phyloP scores from a whole-genome alignment of 2,329 filamentous ascomycete species.

The Aspergillus transmontanensis region DNA sequence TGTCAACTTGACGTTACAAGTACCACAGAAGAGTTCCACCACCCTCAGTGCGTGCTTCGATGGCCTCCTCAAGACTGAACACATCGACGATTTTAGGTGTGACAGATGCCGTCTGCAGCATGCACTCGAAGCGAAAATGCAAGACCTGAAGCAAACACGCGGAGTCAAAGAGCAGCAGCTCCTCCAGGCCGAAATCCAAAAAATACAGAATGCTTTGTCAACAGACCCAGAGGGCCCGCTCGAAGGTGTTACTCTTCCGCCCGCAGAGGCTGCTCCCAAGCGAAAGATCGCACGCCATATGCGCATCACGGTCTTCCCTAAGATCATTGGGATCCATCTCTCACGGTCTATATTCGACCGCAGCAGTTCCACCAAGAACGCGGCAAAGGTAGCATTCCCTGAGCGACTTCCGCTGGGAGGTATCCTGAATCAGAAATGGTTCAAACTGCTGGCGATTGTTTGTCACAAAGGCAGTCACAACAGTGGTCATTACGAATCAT shows the following conservation, averaged over 20 bases:
- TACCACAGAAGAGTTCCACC: slow-evolving; percentile 80
- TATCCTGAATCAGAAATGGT: slow-evolving; percentile 74
- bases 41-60: slow-evolving; percentile 89
- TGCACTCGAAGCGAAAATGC: slow-evolving; percentile 66
- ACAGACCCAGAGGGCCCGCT: slow-evolving; percentile 79
- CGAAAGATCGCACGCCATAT: slow-evolving; percentile 85
- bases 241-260: slow-evolving; percentile 72
- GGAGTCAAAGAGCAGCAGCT: slow-evolving; percentile 55
- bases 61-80: slow-evolving; percentile 89
- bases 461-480: slow-evolving; percentile 95
- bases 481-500: slow-evolving; percentile 96
- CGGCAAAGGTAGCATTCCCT: slow-evolving; percentile 89
- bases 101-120: slow-evolving; percentile 88
- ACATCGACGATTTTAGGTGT: slow-evolving; percentile 96
- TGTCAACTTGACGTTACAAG: slow-evolving; percentile 87
- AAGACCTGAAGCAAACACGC: slow-evolving; percentile 59
- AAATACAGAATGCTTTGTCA: slow-evolving; percentile 70
- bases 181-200: slow-evolving; percentile 62
- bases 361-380: slow-evolving; percentile 83
- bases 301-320: slow-evolving; percentile 83
- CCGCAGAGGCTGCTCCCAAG: slow-evolving; percentile 73
- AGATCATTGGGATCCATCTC: slow-evolving; percentile 86
- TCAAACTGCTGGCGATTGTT: slow-evolving; percentile 82
- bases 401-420: slow-evolving; percentile 83
- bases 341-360: slow-evolving; percentile 89